phyloP scores from a whole-genome alignment of 1,284 basidiomycete species.

The Leccinum huronense region DNA sequence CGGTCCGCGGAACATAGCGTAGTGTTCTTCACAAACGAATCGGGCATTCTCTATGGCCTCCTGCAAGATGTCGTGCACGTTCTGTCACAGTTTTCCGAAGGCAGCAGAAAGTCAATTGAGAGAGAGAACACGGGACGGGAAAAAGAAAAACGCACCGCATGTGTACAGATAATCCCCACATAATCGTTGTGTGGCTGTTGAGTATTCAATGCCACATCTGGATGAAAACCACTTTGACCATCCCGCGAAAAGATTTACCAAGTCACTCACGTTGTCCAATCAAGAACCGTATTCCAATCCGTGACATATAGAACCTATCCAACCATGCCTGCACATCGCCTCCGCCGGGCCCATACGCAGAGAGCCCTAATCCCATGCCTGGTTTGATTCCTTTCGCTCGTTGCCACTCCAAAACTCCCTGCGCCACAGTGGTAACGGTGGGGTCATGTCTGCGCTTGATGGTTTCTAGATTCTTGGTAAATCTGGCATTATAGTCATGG shows the following conservation, averaged over 20 bases:
- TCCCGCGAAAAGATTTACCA: background rate
- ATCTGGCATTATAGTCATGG: slow-evolving; percentile 89
- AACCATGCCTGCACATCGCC: slow-evolving; percentile 94
- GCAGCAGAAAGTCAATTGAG: slow-evolving; percentile 5
- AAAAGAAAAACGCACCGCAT: slow-evolving; percentile 58
- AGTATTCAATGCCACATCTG: slow-evolving; percentile 90
- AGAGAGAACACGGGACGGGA: slow-evolving; percentile 4
- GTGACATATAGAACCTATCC: slow-evolving; percentile 96
- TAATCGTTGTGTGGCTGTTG: slow-evolving; percentile 88
- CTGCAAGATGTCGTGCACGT: slow-evolving; percentile 93
- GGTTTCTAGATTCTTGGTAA: slow-evolving; percentile 83
- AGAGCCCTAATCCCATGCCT: slow-evolving; percentile 31
- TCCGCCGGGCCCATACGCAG: slow-evolving; percentile 65
- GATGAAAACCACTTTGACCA: slow-evolving; percentile 9
- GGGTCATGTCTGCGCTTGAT: slow-evolving; percentile 98
- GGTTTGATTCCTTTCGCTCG: slow-evolving; percentile 36
- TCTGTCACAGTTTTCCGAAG: slow-evolving; percentile 44
- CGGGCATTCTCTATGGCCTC: slow-evolving; percentile 99
- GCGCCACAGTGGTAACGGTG: slow-evolving; percentile 95
- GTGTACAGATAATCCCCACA: slow-evolving; percentile 98
- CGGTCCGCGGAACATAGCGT: slow-evolving; percentile 93
- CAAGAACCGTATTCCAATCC: slow-evolving; percentile 95
- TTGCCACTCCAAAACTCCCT: slow-evolving; percentile 84
- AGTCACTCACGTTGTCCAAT: slow-evolving; percentile 81
- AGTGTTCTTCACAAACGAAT: slow-evolving; percentile 98